phyloP scores from a whole-genome alignment of 345 rosid genomes.

The Carallia pectinifolia region DNA sequence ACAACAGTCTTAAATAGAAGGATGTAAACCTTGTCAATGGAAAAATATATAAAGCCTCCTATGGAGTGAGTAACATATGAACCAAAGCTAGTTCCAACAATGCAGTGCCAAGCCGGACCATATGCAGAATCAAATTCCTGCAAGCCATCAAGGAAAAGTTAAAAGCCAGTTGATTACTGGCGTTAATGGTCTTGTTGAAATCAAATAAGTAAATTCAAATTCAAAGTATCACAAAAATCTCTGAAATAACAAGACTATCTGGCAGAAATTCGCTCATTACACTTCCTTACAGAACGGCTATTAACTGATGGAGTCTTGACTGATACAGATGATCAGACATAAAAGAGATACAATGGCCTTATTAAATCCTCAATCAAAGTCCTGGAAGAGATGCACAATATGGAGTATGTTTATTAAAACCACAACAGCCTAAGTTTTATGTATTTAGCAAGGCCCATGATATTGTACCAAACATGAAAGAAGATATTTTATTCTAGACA shows the following conservation, averaged over 20 bases:
- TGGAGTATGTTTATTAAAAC: neutral
- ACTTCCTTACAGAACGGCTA: no score
- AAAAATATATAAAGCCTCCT: conserved; percentile 93
- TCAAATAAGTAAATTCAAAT: neutral
- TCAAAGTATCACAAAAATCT: neutral
- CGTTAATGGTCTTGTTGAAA: neutral
- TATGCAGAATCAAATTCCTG: conserved; percentile 86
- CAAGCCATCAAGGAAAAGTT: conserved; percentile 2
- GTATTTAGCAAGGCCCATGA: no score
- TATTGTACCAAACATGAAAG: no score
- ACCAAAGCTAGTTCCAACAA: conserved; percentile 94
- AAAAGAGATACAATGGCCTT: no score
- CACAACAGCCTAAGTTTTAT: no score
- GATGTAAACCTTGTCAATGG: conserved; percentile 82
- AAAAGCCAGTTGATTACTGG: neutral
- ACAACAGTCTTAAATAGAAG: conserved; percentile 94
- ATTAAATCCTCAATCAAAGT: no score
- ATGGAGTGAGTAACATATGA: conserved; percentile 89
- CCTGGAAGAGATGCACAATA: neutral
- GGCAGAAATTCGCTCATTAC: neutral
- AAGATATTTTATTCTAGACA: no score
- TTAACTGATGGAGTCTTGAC: no score
- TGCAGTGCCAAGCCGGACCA: conserved; percentile 99
- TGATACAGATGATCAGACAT: no score
- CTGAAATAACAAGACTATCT: neutral